Conservation (phyloP, 371 early-diverging fungal species). For the Mucor piriformis region DNA sequence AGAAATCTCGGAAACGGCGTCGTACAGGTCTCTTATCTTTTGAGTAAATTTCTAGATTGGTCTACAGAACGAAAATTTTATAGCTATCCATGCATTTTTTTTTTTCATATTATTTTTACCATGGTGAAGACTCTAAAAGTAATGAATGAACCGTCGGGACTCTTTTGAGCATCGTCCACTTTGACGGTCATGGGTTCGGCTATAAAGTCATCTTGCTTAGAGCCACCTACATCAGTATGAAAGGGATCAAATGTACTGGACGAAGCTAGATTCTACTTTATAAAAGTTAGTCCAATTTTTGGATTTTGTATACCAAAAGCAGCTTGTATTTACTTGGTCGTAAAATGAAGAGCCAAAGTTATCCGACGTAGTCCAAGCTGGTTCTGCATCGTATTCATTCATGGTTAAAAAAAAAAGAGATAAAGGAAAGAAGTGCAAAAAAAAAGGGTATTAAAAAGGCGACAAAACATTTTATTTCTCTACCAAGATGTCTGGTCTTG, state of each 20-base stretch:
- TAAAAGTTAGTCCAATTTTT: not conserved
- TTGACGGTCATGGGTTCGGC: conserved; percentile 48
- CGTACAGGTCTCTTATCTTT: conserved; percentile 59
- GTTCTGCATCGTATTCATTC: not conserved
- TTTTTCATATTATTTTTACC: conserved; percentile 15
- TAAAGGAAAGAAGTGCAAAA: not conserved
- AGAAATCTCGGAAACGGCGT: conserved; percentile 93
- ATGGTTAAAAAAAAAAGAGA: conserved; percentile 5
- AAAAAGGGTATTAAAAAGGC: not conserved
- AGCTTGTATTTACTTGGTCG: conserved; percentile 9
- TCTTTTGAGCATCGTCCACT: conserved; percentile 80
- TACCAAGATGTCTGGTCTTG: conserved; percentile 7
- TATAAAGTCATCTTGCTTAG: conserved; percentile 14
- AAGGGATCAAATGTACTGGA: conserved; percentile 24
- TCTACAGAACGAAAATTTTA: conserved; percentile 42
- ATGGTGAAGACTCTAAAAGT: conserved; percentile 34
- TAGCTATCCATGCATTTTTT: not conserved
- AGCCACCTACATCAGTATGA: conserved; percentile 5
- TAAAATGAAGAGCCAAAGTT: not conserved
- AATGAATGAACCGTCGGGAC: conserved; percentile 39
- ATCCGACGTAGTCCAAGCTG: not conserved
- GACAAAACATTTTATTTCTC: not conserved
- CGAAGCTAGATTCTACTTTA: conserved; percentile 20
- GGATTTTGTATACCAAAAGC: not conserved
- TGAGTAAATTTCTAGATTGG: conserved; percentile 56